Percentiles rank a stretch among this genome's conserved stretches.
phyloP scores from a whole-genome alignment of 23 red algal genomes.

The Gracilaria gracilis region DNA sequence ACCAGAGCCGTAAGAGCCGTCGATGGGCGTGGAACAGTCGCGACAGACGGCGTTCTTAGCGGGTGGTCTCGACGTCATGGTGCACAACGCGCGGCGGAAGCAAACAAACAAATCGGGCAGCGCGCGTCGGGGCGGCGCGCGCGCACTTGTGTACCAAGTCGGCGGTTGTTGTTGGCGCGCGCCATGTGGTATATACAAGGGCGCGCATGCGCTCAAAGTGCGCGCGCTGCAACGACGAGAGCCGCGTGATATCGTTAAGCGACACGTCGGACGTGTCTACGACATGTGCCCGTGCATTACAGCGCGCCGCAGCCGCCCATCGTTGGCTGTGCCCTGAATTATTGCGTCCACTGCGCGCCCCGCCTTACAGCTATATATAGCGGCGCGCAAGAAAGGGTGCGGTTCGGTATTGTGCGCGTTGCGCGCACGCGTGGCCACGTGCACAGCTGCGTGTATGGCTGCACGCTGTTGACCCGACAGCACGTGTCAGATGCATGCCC shows the following conservation, averaged over 20 bases:
- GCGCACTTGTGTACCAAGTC: neutral
- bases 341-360: neutral
- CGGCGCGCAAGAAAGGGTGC: neutral
- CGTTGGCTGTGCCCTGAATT: neutral
- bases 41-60: neutral
- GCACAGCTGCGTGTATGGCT: neutral
- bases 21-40: conserved; percentile 13
- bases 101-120: neutral
- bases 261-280: neutral
- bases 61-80: neutral
- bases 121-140: neutral
- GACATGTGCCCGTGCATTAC: neutral
- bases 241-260: conserved; percentile 23
- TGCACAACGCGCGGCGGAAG: neutral
- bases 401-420: neutral
- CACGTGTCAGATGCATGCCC: no score
- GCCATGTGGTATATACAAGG: neutral
- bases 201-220: no score
- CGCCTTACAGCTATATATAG: conserved; percentile 3
- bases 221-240: neutral
- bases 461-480: no score
- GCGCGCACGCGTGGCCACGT: neutral
- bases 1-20: conserved; percentile 22
- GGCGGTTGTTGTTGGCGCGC: neutral
- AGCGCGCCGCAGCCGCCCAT: neutral